Base-by-base conservation (phyloP, 192 early-diverging fungal genomes). In the Ambispora gerdemannii region DNA sequence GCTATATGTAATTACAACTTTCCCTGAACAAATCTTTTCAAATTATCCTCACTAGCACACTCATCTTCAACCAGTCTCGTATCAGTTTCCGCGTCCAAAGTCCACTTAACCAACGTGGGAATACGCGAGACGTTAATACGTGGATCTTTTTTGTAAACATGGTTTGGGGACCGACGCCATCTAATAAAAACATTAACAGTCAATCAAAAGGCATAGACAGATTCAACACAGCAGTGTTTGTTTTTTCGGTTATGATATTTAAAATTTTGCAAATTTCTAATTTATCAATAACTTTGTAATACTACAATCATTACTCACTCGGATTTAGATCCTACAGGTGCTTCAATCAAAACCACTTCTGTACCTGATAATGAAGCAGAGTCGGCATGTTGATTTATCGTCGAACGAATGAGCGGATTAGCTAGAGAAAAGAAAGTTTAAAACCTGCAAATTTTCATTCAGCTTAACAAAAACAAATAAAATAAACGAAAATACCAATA, bases 81-180 rank as follows among this genome's bases (percentile, higher is more conserved):
- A 19, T 67, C 50, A 15, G 17, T 31, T 31, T 20, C 22, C 31
- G 15, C 27, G 31, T 30, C 27, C 17, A 19, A 34, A 19, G 65
- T 52, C 65, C 65, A 67, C 47, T 50, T 67, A n/a, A 67, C 47
- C 19, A 67, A 53, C 7, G 65, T 67, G 20, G 65, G 65, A 52
- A 67, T 67, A 8, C 8, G 4, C 31, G 22, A 28, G 27, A 67
- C 15, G 7, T 50, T 13, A 31, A 67, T 67, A 38, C 65, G 32
- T 53, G 30, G 28, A 33, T 67, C 25, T 33, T 22, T 27, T 50
- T 17, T 67, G 30, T 67, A 67, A 32, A 50, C 49, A 25, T 67
- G 32, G 34, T 50, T 19, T 24, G 65, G 50, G n/a, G 4, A 51
- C 0, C 32, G 27, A 2, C 28, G 50, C 32, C 36, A 67, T 67